A percentile compares a stretch with the other conserved stretches of the same genome.
phyloP scores from a whole-genome alignment of 2,329 filamentous ascomycete species.

The Pseudogymnoascus sp. region DNA sequence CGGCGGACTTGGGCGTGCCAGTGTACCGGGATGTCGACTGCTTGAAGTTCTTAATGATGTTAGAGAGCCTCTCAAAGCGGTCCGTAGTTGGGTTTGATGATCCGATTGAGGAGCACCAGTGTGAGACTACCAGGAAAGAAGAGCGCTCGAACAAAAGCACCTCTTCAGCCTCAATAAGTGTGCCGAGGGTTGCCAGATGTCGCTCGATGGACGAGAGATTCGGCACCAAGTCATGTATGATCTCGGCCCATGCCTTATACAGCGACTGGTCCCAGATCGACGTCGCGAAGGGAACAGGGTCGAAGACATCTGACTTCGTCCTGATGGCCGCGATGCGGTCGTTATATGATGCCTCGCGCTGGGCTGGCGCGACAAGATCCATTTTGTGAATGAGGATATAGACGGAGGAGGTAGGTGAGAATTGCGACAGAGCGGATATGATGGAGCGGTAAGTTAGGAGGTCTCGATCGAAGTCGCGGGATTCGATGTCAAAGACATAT shows the following conservation, averaged over 20 bases:
- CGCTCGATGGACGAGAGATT: constrained; percentile 83
- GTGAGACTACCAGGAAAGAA: constrained; percentile 93
- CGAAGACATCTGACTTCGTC: constrained; percentile 64
- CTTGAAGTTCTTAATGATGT: constrained; percentile 98
- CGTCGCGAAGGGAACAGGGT: constrained; percentile 83
- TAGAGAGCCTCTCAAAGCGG: constrained; percentile 88
- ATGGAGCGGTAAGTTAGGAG: constrained; percentile 88
- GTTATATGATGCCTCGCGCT: constrained; percentile 75
- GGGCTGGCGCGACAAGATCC: constrained; percentile 79
- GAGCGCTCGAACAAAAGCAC: constrained; percentile 91
- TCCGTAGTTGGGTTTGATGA: constrained; percentile 80
- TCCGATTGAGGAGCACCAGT: constrained; percentile 71
- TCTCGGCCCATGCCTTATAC: constrained; percentile 96
- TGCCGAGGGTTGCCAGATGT: constrained; percentile 73
- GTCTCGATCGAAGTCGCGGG: constrained; percentile 86
- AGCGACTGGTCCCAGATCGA: constrained; percentile 98
- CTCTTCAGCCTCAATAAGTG: constrained; percentile 86
- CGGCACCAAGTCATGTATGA: constrained; percentile 96
- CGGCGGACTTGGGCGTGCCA: constrained; percentile 69
- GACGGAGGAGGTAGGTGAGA: constrained; percentile 70
- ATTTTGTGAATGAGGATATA: constrained; percentile 98
- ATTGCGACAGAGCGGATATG: constrained; percentile 80
- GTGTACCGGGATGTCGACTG: constrained; percentile 71
- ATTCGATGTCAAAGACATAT: constrained; percentile 98
- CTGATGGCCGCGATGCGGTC: constrained; percentile 72